phyloP scores from a whole-genome alignment of 495 filamentous ascomycete genomes.

The Aspergillus baeticus region DNA sequence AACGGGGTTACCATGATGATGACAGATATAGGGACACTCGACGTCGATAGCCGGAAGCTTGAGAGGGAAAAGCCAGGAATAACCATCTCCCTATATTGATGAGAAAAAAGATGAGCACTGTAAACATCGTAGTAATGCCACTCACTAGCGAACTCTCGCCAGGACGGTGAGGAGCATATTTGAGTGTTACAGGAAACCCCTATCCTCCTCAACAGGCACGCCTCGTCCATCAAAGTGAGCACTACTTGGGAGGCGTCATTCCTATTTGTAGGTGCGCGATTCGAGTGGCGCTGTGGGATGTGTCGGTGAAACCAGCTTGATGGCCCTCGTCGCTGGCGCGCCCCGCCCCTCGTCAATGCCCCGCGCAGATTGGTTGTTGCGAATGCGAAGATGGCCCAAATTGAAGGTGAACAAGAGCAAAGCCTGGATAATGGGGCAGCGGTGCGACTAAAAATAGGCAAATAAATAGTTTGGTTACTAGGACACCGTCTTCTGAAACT shows the following conservation, averaged over 20 bases:
- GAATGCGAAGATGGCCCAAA: not conserved
- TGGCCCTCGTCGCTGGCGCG: not conserved
- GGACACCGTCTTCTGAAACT: slow-evolving; percentile 7
- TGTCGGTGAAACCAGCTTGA: slow-evolving; percentile 13
- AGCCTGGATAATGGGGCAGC: slow-evolving; percentile 5
- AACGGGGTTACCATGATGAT: slow-evolving; percentile 27
- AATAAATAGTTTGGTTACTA: slow-evolving; percentile 7
- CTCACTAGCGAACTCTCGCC: not conserved
- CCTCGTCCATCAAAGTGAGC: slow-evolving; percentile 2
- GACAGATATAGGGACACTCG: slow-evolving; percentile 33
- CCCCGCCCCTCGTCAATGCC: slow-evolving; percentile 12
- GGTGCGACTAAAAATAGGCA: slow-evolving; percentile 10
- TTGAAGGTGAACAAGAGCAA: not conserved
- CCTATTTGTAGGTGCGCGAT: not conserved
- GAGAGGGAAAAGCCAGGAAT: not conserved
- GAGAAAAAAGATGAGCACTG: not conserved
- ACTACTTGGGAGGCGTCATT: not conserved
- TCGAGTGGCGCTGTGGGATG: not conserved
- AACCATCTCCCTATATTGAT: not conserved
- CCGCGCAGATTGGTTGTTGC: slow-evolving; percentile 16
- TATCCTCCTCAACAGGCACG: not conserved
- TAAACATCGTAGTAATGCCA: not conserved
- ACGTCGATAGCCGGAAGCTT: slow-evolving; percentile 17
- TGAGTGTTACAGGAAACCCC: too few relatives aligned
- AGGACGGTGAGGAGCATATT: too few relatives aligned